A percentile compares a stretch with the other conserved stretches of the same genome.
Evolutionary conservation across 163 green algal species (phyloP).

Genomic region (Coccomyxa subellipsoidea): DNA sequence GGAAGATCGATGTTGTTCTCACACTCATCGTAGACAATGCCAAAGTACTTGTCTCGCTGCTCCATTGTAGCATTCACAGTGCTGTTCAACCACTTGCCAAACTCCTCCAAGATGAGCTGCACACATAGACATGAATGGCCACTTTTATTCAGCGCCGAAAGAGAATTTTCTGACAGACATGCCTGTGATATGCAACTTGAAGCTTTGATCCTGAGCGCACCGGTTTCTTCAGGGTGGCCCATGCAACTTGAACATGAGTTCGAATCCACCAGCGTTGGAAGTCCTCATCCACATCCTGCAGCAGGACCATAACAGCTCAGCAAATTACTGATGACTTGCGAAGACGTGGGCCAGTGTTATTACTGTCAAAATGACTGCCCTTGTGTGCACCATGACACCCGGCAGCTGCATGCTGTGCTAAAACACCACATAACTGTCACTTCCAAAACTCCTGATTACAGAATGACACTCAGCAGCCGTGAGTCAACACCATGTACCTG

Average conservation of each 20-base stretch:
- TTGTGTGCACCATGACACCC: too few species aligned
- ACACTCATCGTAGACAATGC: conserved; percentile 28
- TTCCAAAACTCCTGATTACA: too few species aligned
- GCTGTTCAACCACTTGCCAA: conserved; percentile 37
- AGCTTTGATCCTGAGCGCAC: background rate
- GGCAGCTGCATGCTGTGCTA: too few species aligned
- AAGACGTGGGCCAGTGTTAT: too few species aligned
- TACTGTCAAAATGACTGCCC: too few species aligned
- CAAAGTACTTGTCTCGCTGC: conserved; percentile 28
- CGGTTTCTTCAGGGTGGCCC: conserved; percentile 29
- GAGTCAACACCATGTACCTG: background rate
- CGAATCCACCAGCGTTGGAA: conserved; percentile 34
- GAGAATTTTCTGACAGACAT: too few species aligned
- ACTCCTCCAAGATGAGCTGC: conserved; percentile 44
- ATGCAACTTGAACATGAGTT: conserved; percentile 21
- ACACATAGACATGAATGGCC: background rate
- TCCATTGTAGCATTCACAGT: conserved; percentile 15
- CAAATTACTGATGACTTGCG: too few species aligned
- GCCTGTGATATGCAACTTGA: background rate
- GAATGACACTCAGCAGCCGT: background rate
- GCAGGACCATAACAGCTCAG: background rate
- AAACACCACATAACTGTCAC: too few species aligned
- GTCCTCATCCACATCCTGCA: conserved; percentile 7
- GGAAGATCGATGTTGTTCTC: background rate
- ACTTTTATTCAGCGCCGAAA: background rate